phyloP scores from a whole-genome alignment of 2,329 filamentous ascomycete genomes.

The Aurifilum marmelostoma region DNA sequence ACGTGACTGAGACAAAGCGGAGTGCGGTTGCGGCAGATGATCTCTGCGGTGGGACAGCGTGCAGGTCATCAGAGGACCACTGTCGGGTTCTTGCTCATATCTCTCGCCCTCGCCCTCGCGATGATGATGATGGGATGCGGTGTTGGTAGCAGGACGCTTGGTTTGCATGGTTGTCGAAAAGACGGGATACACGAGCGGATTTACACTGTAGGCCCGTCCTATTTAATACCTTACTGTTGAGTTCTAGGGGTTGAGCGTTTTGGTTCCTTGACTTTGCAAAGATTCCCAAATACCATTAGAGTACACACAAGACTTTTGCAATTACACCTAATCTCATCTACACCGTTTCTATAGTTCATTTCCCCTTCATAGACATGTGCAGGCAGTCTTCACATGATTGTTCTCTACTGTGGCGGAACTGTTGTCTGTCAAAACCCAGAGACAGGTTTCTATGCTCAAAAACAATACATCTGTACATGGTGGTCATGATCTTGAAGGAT shows the following conservation, averaged over 20 bases:
- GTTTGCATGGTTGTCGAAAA: not conserved
- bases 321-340: not conserved
- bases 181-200: not conserved
- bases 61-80: not conserved
- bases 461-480: too few species aligned
- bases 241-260: conserved; percentile 13
- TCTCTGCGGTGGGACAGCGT: not conserved
- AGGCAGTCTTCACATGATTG: too few species aligned
- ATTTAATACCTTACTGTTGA: not conserved
- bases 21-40: not conserved
- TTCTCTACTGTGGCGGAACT: too few species aligned
- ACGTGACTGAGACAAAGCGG: not conserved
- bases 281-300: conserved; percentile 27
- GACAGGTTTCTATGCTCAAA: too few species aligned
- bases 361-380: not conserved
- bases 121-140: not conserved
- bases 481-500: too few species aligned
- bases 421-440: too few species aligned
- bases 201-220: too few species aligned
- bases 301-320: not conserved
- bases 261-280: conserved; percentile 22
- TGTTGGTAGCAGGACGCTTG: not conserved
- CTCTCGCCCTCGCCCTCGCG: not conserved
- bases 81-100: not conserved
- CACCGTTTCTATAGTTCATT: not conserved